Evolutionary conservation across 1,284 basidiomycete genomes (phyloP).

Genomic region (Sparassis latifolia): DNA sequence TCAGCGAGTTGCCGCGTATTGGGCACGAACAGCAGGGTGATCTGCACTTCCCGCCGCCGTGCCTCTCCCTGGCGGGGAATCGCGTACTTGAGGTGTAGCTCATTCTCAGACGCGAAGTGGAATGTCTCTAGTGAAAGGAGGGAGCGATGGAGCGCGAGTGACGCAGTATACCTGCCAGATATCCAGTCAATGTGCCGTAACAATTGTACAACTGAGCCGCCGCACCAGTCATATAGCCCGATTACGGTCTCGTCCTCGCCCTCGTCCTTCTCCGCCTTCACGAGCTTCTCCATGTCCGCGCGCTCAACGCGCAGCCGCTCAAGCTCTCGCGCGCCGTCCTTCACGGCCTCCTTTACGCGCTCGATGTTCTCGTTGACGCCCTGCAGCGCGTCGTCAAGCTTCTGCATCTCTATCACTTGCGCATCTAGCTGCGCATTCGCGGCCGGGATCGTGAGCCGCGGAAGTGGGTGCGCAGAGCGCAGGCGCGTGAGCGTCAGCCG

Average conservation of each 20-base stretch:
- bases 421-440: slow-evolving; percentile 66
- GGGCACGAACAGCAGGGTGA: slow-evolving; percentile 61
- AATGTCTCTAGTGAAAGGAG: slow-evolving; percentile 56
- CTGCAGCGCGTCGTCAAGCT: slow-evolving; percentile 53
- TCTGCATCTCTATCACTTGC: slow-evolving; percentile 70
- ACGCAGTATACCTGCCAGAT: slow-evolving; percentile 57
- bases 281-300: slow-evolving; percentile 63
- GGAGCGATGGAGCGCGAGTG: slow-evolving; percentile 55
- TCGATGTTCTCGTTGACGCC: slow-evolving; percentile 39
- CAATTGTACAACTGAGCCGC: not conserved
- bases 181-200: not conserved
- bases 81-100: slow-evolving; percentile 63
- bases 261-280: slow-evolving; percentile 53
- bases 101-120: slow-evolving; percentile 61
- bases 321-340: slow-evolving; percentile 49
- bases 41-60: slow-evolving; percentile 29
- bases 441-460: slow-evolving; percentile 66
- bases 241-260: slow-evolving; percentile 59
- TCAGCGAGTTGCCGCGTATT: slow-evolving; percentile 58
- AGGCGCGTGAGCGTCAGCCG: slow-evolving; percentile 72
- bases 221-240: slow-evolving; percentile 66
- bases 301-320: slow-evolving; percentile 59
- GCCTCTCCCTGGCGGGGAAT: slow-evolving; percentile 25
- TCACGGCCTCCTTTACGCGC: slow-evolving; percentile 49
- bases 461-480: slow-evolving; percentile 69